Base-by-base conservation (phyloP, 805 yeast species). In the Starmerella stigmatis region DNA sequence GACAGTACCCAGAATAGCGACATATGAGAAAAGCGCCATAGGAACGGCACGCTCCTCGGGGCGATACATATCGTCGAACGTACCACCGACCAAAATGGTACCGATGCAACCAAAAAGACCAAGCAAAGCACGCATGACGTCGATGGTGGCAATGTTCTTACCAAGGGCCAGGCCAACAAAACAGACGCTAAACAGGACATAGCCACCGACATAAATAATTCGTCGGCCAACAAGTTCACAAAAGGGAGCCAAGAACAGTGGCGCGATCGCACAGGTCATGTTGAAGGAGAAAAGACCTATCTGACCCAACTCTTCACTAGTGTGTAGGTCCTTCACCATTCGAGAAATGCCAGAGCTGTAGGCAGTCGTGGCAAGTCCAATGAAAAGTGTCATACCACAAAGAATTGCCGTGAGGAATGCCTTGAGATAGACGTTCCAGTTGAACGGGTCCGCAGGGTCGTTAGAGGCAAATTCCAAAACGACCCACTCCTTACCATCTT, bases 311-410 rank as follows among this genome's bases (percentile, higher is more conserved):
- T 80, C 86, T 44, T 69, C 65, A 1, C 79, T 72, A 43, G 76
- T 75, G 60, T 86, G 85, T 19, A 86, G 70, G 56, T 76, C 71
- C 12, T 79, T 32, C n/a, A 39, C 43, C 79, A 49, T 69, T 66
- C 49, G 85, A 76, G 15, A 80, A 69, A 88, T 66, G 36, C 94
- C 92, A 55, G 94, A 94, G 21, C 94, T 80, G 56, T 85, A 81
- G 60, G 89, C 81, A 1, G 96, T 81, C 4, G 95, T 84, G 32
- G 96, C 96, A 61, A 84, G 86, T 2, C 96, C 96, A 25, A 89
- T 95, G 57, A 86, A 75, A 46, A 88, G 79, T 41, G 88, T 96
- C 51, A 83, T 70, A 26, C 76, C 53, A 1, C 95, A 78, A 20
- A 84, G 67, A 9, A 78, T 52, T 25, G 81, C 60, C 0, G 96